Evolutionary conservation across 23 red algal genomes (phyloP), one percentile per base, ranked within the genome.

Genomic region (Agarophyton chilense): DNA sequence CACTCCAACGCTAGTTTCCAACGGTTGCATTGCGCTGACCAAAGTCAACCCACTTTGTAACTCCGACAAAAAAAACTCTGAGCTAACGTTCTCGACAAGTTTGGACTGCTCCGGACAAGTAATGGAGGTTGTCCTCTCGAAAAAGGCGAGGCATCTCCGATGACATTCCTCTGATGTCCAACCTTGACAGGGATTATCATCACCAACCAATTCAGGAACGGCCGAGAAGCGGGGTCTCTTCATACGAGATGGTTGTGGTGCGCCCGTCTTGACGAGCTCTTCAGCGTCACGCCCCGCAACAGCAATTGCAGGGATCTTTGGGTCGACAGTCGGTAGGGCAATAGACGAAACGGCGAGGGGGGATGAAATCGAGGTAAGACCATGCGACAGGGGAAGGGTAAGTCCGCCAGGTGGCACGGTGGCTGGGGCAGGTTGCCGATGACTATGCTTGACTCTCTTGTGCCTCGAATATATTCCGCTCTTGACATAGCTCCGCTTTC

Each of bases 401-500:
- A 74, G 68, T 1, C 40, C 68, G 25, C 68, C 68, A 43, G 68
- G 26, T 21, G 38, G 68, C 77, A 80, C 50, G 28, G 43, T 80
- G 36, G 77, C 13, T 3, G 77, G 50, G 1, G 54, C 77, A 18
- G 50, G 16, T 0, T 58, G 77, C 28, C 31, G 73, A 35, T 78
- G 44, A 11, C 6, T 25, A 33, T 55, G 51, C 25, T 55, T 58
- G 51, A 56, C 46, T 55, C 51, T 22, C 29, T 80, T 80, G 29
- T 61, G 56, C 44, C 77, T 68, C 25, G 88, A 81, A 68, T 91
- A 91, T 43, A 91, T 91, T 34, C 88, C 88, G 61, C 76, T 82
- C 44, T 91, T 91, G 21, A 91, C 88, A 42, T 91, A 91, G 75
- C 88, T 91, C 13, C 88, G 70, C 41, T 75, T 70, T 7, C 76